Evolutionary conservation across 352 stramenopile species (phyloP).

Genomic region (Phytophthora pseudosyringae): DNA sequence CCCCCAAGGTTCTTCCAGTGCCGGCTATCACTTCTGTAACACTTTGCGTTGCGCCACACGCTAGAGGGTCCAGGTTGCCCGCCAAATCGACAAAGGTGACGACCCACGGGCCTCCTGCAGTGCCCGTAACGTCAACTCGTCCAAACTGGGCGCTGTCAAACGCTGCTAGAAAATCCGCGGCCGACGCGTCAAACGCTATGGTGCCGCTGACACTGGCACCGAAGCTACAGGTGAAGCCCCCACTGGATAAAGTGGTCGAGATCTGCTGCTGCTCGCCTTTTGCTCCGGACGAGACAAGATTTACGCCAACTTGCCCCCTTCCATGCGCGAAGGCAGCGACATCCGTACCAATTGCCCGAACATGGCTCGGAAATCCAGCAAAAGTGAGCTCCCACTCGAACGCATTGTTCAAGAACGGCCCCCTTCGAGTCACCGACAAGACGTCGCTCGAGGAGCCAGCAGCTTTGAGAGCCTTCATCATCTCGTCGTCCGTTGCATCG

Average conservation of each 20-base stretch:
- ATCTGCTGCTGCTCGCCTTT: conserved; percentile 57
- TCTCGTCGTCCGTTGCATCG: conserved; percentile 39
- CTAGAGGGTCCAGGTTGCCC: conserved; percentile 40
- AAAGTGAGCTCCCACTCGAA: conserved; percentile 55
- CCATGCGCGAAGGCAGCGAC: conserved; percentile 32
- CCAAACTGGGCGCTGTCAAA: conserved; percentile 43
- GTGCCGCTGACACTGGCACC: neutral
- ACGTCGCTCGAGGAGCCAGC: conserved; percentile 14
- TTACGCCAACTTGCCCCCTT: conserved; percentile 29
- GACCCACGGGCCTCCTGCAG: conserved; percentile 39
- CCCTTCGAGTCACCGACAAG: conserved; percentile 32
- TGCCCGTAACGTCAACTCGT: conserved; percentile 24
- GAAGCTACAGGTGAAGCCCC: conserved; percentile 42
- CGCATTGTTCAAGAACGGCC: conserved; percentile 51
- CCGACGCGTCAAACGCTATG: conserved; percentile 43
- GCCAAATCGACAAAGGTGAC: conserved; percentile 55
- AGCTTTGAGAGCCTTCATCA: conserved; percentile 31
- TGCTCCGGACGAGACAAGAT: conserved; percentile 25
- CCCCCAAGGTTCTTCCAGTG: conserved; percentile 39
- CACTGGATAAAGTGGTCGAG: conserved; percentile 41
- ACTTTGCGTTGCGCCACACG: conserved; percentile 50
- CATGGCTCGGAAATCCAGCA: conserved; percentile 36
- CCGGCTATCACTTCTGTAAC: conserved; percentile 44
- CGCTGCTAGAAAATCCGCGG: conserved; percentile 23
- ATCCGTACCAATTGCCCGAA: conserved; percentile 33